Base-by-base conservation (phyloP, 345 rosid genomes). In the Camelina hispida region DNA sequence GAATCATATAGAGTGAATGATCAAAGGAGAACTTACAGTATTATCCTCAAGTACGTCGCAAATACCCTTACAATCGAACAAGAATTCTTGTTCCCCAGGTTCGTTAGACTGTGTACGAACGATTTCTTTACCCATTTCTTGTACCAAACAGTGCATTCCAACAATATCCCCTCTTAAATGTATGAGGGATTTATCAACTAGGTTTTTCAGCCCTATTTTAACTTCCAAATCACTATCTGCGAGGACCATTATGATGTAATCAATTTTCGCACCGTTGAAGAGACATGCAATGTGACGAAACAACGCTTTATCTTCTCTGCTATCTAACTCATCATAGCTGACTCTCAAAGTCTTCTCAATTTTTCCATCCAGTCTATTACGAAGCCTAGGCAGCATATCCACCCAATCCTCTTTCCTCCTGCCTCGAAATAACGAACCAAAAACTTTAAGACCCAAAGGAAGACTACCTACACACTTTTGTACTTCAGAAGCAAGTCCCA, bases 91-190 rank as follows among this genome's bases (percentile, higher is more conserved):
- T 52, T 70, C 6, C 11, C 73, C 76, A 62, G 76, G 80, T 2
- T 44, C 9, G 34, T 15, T 37, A 1, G 77, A 64, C 2, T 80
- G 74, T 40, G 18, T 6, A 3, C 69, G 81, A 14, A 78, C 72
- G 20, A 79, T 22, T 4, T 69, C 65, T 67, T 56, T 16, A 20
- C 84, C 83, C 83, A 79, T 53, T 66, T 80, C 73, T 66, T 73
- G 80, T 5, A 80, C 38, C 25, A 76, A 47, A 57, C 67, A 66
- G 52, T 84, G 82, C 81, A 84, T 78, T 10, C 58, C 28, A 5
- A 82, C 63, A 2, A 30, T 53, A 4, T 6, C 35, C 1, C 55
- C 35, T 32, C 35, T 32, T 48, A 65, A 4, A 48, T 48, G 8
- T 43, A 83, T 23, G 12, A 83, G 76, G 3, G 77, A 73, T 25